Evolutionary conservation across 805 yeast species (phyloP).

Genomic region (Kazachstania taianensis): DNA sequence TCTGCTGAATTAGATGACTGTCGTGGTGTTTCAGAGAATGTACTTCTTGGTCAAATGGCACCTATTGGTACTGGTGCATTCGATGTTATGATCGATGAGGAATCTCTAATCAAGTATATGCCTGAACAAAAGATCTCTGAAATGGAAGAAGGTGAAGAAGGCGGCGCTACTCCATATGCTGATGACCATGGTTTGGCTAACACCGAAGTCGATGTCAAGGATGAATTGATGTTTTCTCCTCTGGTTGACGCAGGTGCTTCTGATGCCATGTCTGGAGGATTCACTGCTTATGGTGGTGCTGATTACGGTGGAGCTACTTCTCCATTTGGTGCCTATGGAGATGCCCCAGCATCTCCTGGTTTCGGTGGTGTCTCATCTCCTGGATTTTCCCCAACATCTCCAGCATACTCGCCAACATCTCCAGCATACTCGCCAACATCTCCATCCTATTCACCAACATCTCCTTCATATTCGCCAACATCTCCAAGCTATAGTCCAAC

Average conservation of each 20-base stretch:
- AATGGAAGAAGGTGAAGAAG: conserved; percentile 44
- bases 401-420: conserved; percentile 70
- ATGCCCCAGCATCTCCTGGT: conserved; percentile 51
- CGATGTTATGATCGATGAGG: conserved; percentile 90
- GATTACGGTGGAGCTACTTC: conserved; percentile 51
- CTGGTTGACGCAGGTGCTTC: conserved; percentile 75
- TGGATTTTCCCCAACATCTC: conserved; percentile 66
- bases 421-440: conserved; percentile 76
- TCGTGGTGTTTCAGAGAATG: conserved; percentile 96
- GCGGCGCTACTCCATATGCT: conserved; percentile 89
- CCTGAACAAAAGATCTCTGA: conserved; percentile 33
- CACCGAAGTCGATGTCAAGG: conserved; percentile 51
- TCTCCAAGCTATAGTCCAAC: conserved; percentile 76
- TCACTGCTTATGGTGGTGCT: conserved; percentile 81
- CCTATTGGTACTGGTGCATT: conserved; percentile 98
- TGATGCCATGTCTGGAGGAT: conserved; percentile 69
- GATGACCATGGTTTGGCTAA: conserved; percentile 50
- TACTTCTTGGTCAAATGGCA: conserved; percentile 95
- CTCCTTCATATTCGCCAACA: conserved; percentile 63
- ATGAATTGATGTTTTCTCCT: conserved; percentile 86
- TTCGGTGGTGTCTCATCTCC: conserved; percentile 52
- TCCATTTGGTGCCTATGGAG: conserved; percentile 39
- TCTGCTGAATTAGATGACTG: conserved; percentile 97
- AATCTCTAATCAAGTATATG: conserved; percentile 50
- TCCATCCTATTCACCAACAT: conserved; percentile 67